Percentiles rank a stretch among this genome's conserved stretches.
These are phyloP conservation scores for Epichloe sibirici DNA, from an alignment of 2,329 filamentous ascomycete species.

Conservation along the genomic window DNA sequence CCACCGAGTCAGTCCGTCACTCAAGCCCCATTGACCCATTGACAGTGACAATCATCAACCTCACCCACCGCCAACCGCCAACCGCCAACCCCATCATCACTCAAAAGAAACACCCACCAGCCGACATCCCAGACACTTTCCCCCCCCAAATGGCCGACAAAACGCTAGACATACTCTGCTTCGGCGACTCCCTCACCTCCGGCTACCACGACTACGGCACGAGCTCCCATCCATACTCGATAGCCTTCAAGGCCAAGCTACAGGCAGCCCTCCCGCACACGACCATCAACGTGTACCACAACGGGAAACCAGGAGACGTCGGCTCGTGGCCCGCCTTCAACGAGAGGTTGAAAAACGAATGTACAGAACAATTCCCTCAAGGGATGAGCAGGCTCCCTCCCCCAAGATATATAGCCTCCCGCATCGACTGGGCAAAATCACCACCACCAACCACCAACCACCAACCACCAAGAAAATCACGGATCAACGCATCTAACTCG, in stretches of 20 bases:
- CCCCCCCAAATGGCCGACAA: neutral
- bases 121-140: no score
- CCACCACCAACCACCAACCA: no score
- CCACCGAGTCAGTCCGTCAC: no score
- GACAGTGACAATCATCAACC: no score
- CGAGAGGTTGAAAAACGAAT: constrained; percentile 20
- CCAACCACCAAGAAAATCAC: no score
- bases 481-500: no score
- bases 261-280: constrained; percentile 30
- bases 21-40: no score
- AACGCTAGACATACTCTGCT: constrained; percentile 45
- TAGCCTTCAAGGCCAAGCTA: constrained; percentile 33
- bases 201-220: constrained; percentile 36
- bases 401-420: neutral
- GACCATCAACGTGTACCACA: constrained; percentile 32
- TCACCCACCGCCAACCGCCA: no score
- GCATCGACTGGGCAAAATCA: no score
- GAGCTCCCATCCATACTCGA: constrained; percentile 40
- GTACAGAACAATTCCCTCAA: constrained; percentile 12
- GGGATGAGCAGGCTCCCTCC: neutral
- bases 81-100: no score
- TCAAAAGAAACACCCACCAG: no score
- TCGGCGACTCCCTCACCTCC: constrained; percentile 52
- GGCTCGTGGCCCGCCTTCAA: constrained; percentile 24
- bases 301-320: constrained; percentile 40